Percentiles rank a stretch among this genome's conserved stretches.
phyloP scores from a whole-genome alignment of 768 basidiomycete genomes.

The Russula ochroleuca region DNA sequence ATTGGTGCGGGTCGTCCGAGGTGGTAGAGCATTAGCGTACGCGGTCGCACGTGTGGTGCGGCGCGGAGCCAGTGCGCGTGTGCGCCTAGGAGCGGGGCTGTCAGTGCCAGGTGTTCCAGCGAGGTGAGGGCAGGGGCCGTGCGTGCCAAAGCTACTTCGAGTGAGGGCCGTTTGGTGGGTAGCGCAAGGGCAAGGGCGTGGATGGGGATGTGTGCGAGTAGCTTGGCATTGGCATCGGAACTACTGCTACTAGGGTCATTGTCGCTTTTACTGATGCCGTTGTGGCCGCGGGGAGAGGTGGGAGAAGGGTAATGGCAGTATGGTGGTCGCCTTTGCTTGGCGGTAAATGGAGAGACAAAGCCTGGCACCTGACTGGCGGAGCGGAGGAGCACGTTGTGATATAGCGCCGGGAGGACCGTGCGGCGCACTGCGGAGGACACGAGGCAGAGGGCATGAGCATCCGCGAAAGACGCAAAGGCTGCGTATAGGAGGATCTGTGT shows the following conservation, averaged over 20 bases:
- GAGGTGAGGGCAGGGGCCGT: constrained; percentile 20
- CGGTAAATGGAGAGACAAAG: constrained; percentile 25
- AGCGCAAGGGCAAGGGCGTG: constrained; percentile 27
- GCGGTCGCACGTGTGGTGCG: constrained; percentile 16
- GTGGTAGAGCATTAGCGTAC: constrained; percentile 27
- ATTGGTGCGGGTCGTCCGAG: constrained; percentile 24
- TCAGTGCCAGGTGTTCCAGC: constrained; percentile 21
- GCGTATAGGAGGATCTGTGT: constrained; percentile 20
- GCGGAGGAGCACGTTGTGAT: constrained; percentile 27
- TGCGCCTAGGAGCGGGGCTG: constrained; percentile 26
- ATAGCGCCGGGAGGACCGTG: constrained; percentile 24
- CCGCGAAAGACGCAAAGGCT: constrained; percentile 24
- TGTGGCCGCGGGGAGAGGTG: not conserved
- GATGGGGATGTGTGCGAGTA: constrained; percentile 15
- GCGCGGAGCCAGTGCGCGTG: constrained; percentile 28
- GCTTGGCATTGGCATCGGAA: constrained; percentile 9
- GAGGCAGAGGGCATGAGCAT: constrained; percentile 25
- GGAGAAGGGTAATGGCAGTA: not conserved
- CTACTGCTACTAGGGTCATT: not conserved
- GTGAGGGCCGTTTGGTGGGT: constrained; percentile 25
- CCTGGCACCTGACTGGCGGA: constrained; percentile 23
- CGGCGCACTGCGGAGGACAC: constrained; percentile 29
- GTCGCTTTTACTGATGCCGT: too few relatives aligned
- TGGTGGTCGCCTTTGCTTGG: constrained; percentile 5
- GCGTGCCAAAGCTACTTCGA: constrained; percentile 22